Evolutionary conservation across 2,329 filamentous ascomycete species (phyloP).

Genomic region (Penicillium sp.): DNA sequence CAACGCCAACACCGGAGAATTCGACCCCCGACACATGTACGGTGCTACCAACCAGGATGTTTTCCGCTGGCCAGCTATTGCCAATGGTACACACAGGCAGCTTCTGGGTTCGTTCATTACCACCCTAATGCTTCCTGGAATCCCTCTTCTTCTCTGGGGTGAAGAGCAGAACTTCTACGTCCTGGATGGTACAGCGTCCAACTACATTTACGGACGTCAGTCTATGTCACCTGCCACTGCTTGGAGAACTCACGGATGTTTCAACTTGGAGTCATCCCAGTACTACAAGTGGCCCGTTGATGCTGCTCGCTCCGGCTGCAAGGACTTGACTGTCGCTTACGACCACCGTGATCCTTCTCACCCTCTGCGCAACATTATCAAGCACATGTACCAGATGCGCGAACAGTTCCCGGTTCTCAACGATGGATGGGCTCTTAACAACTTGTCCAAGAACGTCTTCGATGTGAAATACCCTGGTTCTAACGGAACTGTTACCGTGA

Average conservation of each 20-base stretch:
- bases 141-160: constrained; percentile 62
- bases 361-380: constrained; percentile 61
- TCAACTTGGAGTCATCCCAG: constrained; percentile 56
- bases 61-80: constrained; percentile 63
- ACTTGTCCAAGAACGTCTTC: constrained; percentile 58
- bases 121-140: constrained; percentile 61
- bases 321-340: constrained; percentile 56
- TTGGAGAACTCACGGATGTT: constrained; percentile 67
- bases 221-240: constrained; percentile 61
- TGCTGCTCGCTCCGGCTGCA: constrained; percentile 54
- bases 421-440: constrained; percentile 57
- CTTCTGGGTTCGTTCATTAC: constrained; percentile 60
- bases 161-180: constrained; percentile 67
- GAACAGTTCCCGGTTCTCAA: constrained; percentile 60
- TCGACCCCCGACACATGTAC: constrained; percentile 66
- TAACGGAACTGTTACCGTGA: constrained; percentile 55
- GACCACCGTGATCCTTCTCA: constrained; percentile 65
- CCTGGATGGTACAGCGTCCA: constrained; percentile 63
- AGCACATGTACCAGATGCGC: constrained; percentile 62
- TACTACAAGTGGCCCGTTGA: constrained; percentile 61
- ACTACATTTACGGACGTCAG: constrained; percentile 66
- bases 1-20: constrained; percentile 61
- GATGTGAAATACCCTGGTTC: constrained; percentile 55
- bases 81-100: constrained; percentile 56
- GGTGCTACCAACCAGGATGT: constrained; percentile 67